Base-by-base conservation (phyloP, 306 rosid species). In the Cucumis hystrix region DNA sequence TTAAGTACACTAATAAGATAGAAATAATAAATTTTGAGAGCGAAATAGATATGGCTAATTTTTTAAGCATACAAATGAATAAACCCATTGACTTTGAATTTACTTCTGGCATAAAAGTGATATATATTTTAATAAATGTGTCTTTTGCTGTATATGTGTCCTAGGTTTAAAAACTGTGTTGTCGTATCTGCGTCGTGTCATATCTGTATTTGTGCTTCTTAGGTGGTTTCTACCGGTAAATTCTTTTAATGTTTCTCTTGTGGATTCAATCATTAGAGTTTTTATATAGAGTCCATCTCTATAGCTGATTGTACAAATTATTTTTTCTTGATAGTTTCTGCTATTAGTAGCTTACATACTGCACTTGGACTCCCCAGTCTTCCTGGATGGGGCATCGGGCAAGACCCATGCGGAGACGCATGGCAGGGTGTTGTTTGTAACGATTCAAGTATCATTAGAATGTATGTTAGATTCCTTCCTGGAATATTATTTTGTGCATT, bases 391-490 rank as follows among this genome's bases (percentile, higher is more conserved):
- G 87, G 88, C 78, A 79, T 77, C 78, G 98, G 81, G 8, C 97
- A 96, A 80, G 98, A 94, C 84, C 98, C 98, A 0, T 94, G 98
- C 7, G 98, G 97, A 59, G 89, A 94, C 75, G 86, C 76, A 15
- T 94, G 97, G 98, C 98, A 94, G 82, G 98, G 98, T n/a, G 87
- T 93, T 79, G 83, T 33, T 30, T 93, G 98, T 75, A 87, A 90
- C 25, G 88, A 85, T 70, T 80, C 94, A 66, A 47, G 43, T 68
- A 93, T 91, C 79, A 78, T 83, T 82, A 71, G 33, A 81, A 90
- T 93, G 98, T 93, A 86, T 39, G 96, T 64, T 75, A 64, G 25
- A 75, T 56, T 78, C 71, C 49, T 47, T 74, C 72, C 74, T 82
- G 28, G 62, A 18, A 61, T 61, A 60, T 64, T 60, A 73, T 49